A percentile compares a stretch with the other conserved stretches of the same genome.
phyloP scores from a whole-genome alignment of 169 alveolate species.

The Plasmodium gallinaceum region DNA sequence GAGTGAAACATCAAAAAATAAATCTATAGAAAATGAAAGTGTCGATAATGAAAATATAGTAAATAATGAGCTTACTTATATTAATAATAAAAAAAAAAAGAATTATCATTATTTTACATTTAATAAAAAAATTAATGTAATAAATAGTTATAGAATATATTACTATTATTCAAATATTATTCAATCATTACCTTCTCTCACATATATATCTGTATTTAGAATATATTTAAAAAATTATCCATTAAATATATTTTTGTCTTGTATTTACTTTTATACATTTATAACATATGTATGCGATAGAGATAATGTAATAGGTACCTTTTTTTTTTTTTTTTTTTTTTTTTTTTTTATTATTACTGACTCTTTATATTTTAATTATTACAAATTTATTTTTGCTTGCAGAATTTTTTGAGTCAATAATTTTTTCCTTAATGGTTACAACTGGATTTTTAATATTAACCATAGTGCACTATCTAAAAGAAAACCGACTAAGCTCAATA shows the following conservation, averaged over 20 bases:
- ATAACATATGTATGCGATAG: constrained; percentile 62
- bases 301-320: constrained; percentile 42
- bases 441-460: constrained; percentile 22
- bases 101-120: constrained; percentile 14
- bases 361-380: not conserved
- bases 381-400: not conserved
- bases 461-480: constrained; percentile 43
- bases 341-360: not conserved
- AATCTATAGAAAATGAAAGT: not conserved
- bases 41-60: constrained; percentile 4
- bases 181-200: constrained; percentile 68
- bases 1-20: not conserved
- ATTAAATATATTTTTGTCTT: constrained; percentile 54
- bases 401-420: constrained; percentile 47
- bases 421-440: constrained; percentile 44
- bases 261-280: constrained; percentile 60
- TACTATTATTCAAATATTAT: constrained; percentile 55
- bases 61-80: not conserved
- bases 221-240: constrained; percentile 64
- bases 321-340: constrained; percentile 4
- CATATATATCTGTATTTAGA: constrained; percentile 61
- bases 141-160: constrained; percentile 44
- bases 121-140: constrained; percentile 60
- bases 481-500: constrained; percentile 21
- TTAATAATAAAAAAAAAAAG: constrained; percentile 5